Evolutionary conservation across 1,284 basidiomycete genomes (phyloP).

Genomic region (Puccinia horiana): DNA sequence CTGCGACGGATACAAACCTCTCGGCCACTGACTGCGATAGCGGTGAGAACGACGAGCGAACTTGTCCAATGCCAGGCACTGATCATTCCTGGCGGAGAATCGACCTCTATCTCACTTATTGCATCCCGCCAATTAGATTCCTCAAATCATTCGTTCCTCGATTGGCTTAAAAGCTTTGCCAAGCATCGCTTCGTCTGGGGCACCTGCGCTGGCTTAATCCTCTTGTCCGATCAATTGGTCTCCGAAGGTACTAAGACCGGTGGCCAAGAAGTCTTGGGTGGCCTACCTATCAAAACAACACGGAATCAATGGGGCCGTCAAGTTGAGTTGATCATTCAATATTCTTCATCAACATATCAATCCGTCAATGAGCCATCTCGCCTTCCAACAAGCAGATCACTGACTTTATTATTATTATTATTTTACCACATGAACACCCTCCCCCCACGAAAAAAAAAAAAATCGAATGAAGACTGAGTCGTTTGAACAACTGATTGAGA

Average conservation of each 20-base stretch:
- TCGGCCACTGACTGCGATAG: slow-evolving; percentile 60
- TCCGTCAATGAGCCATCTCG: neutral
- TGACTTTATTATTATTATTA: slow-evolving; percentile 3
- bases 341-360: neutral
- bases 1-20: slow-evolving; percentile 65
- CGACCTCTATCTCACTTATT: slow-evolving; percentile 87
- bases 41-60: slow-evolving; percentile 76
- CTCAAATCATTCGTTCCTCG: slow-evolving; percentile 66
- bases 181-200: slow-evolving; percentile 82
- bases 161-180: slow-evolving; percentile 73
- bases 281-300: slow-evolving; percentile 75
- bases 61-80: slow-evolving; percentile 76
- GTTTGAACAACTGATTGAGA: slow-evolving; percentile 76
- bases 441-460: neutral
- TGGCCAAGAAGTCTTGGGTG: slow-evolving; percentile 81
- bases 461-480: slow-evolving; percentile 70
- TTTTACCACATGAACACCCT: too few relatives aligned
- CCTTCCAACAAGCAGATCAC: neutral
- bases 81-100: slow-evolving; percentile 87
- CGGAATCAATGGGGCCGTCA: slow-evolving; percentile 73
- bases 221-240: slow-evolving; percentile 71
- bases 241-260: slow-evolving; percentile 75
- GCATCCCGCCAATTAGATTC: slow-evolving; percentile 67
- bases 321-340: neutral
- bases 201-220: slow-evolving; percentile 93